Percentiles rank a stretch among this genome's conserved stretches.
These are phyloP conservation scores for Fraxinus sp. DNA, from an alignment of 305 asterid genomes.

Conservation along the genomic window DNA sequence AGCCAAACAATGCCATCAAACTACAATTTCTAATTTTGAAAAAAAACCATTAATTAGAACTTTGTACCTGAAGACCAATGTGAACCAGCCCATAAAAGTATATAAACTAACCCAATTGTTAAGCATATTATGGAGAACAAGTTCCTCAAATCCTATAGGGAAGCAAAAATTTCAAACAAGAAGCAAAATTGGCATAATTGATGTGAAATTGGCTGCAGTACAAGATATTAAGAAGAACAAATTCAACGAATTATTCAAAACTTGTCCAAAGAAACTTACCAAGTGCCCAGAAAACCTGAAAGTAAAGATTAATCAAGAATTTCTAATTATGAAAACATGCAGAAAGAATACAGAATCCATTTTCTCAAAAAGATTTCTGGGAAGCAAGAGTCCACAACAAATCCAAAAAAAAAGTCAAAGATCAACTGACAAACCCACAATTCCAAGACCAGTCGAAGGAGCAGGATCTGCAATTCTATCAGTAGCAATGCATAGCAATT, in stretches of 20 bases:
- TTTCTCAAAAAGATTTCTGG: background rate
- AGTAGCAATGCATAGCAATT: background rate
- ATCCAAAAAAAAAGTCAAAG: background rate
- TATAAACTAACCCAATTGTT: background rate
- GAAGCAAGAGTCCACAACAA: background rate
- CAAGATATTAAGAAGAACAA: background rate
- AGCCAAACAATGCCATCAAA: background rate
- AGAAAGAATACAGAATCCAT: background rate
- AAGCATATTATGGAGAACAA: background rate
- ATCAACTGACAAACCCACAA: background rate
- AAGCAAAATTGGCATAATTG: background rate
- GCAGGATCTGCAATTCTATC: background rate
- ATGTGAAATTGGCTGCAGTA: background rate
- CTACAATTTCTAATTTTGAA: background rate
- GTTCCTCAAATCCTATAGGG: background rate
- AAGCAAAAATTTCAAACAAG: background rate
- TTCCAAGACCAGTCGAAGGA: constrained; percentile 6
- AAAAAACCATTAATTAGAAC: background rate
- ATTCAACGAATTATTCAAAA: background rate
- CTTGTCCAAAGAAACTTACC: background rate
- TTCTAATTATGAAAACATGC: background rate
- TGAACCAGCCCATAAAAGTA: background rate
- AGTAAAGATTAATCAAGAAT: constrained; percentile 18
- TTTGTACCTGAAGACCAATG: background rate
- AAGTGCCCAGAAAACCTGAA: constrained; percentile 14